Evolutionary conservation across 352 stramenopile species (phyloP).

Genomic region (Phytophthora meadii): DNA sequence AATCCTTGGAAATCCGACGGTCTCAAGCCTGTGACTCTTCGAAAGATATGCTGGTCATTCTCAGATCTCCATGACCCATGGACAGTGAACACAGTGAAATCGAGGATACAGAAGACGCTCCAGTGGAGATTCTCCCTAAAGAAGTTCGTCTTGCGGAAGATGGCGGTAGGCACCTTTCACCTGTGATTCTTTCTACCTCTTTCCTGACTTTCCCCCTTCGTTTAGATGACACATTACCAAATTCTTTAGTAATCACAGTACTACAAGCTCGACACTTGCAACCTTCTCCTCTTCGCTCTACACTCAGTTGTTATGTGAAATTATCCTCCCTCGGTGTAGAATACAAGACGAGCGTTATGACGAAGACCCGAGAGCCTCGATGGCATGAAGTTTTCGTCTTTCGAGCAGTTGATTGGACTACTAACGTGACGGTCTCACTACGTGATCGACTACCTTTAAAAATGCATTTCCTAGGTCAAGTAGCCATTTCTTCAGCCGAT

Average conservation of each 20-base stretch:
- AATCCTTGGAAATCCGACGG: too few species aligned
- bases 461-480: constrained; percentile 74
- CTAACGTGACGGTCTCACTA: constrained; percentile 67
- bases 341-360: constrained; percentile 77
- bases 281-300: constrained; percentile 54
- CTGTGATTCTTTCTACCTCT: background rate
- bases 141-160: constrained; percentile 62
- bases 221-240: constrained; percentile 64
- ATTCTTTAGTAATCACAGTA: constrained; percentile 78
- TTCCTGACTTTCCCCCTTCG: background rate
- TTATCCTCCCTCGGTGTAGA: constrained; percentile 66
- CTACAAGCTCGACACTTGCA: constrained; percentile 67
- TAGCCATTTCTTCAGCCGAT: constrained; percentile 61
- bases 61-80: background rate
- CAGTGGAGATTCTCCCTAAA: constrained; percentile 65
- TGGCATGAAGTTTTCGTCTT: constrained; percentile 87
- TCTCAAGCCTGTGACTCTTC: constrained; percentile 6
- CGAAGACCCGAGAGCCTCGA: constrained; percentile 63
- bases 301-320: constrained; percentile 79
- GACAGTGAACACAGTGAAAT: constrained; percentile 7
- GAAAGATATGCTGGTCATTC: constrained; percentile 17
- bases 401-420: constrained; percentile 70
- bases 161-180: constrained; percentile 17
- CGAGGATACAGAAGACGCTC: constrained; percentile 35
- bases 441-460: constrained; percentile 78